These are phyloP conservation scores for Onygenales sp. DNA, from an alignment of 2,329 filamentous ascomycete genomes.

Conservation along the genomic window DNA sequence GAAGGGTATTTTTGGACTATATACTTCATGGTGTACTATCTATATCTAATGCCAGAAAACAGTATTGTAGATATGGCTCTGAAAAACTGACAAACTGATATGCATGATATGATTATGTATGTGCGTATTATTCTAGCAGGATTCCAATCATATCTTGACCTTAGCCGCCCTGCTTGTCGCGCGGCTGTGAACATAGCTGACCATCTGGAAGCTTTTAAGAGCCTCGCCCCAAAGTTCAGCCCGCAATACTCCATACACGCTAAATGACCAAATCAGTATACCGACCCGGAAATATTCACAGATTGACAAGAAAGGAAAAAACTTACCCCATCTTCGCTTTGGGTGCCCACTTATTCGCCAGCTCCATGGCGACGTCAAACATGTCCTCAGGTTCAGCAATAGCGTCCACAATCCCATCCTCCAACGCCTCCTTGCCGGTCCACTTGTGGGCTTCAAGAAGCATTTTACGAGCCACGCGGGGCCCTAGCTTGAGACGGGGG, in stretches of 20 bases:
- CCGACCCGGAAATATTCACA: neutral
- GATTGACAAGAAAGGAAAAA: neutral
- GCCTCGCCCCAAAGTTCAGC: conserved; percentile 47
- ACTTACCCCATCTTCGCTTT: conserved; percentile 23
- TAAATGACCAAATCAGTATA: neutral
- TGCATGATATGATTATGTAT: too few relatives aligned
- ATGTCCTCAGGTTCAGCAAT: conserved; percentile 41
- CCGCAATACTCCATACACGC: conserved; percentile 42
- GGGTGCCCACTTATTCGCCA: conserved; percentile 35
- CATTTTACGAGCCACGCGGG: conserved; percentile 46
- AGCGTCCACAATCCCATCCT: conserved; percentile 46
- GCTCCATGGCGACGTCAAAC: conserved; percentile 35
- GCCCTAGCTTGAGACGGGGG: conserved; percentile 42
- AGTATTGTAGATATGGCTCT: too few relatives aligned
- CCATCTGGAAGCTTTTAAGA: conserved; percentile 39
- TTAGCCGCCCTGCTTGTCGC: conserved; percentile 34
- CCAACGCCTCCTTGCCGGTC: conserved; percentile 43
- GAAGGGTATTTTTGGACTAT: neutral
- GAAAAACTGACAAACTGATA: too few relatives aligned
- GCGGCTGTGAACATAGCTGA: conserved; percentile 45
- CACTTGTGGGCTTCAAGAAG: conserved; percentile 46
- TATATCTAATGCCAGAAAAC: too few relatives aligned
- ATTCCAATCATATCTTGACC: conserved; percentile 35
- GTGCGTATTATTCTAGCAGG: neutral
- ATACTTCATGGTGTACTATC: too few relatives aligned